These are phyloP conservation scores for Xylaria nigripes DNA, from an alignment of 495 filamentous ascomycete species.

Conservation along the genomic window DNA sequence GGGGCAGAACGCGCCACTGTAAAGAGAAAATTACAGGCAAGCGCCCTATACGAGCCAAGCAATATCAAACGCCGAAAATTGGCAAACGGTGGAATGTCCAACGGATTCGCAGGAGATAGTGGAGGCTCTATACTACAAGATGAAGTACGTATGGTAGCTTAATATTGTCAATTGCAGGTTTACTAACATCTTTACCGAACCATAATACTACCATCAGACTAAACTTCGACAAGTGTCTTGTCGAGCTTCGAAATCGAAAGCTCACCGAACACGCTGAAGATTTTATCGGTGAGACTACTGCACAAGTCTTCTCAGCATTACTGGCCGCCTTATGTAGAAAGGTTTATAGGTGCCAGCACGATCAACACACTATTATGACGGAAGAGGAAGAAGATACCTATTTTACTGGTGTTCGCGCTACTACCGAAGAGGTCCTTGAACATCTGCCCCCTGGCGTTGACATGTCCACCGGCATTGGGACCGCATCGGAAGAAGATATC, in stretches of 20 bases:
- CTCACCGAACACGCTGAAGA: constrained; percentile 56
- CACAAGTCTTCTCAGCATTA: constrained; percentile 65
- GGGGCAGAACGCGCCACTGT: constrained; percentile 36
- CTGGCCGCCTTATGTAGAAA: constrained; percentile 61
- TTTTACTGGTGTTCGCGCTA: constrained; percentile 27
- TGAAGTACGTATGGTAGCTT: constrained; percentile 17
- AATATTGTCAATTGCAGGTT: not conserved
- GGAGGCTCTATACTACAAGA: constrained; percentile 30
- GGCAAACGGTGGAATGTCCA: constrained; percentile 26
- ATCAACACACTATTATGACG: constrained; percentile 41
- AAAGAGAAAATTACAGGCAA: constrained; percentile 42
- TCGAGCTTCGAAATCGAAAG: constrained; percentile 69
- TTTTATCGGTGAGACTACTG: constrained; percentile 55
- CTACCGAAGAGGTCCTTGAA: constrained; percentile 41
- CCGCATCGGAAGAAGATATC: constrained; percentile 30
- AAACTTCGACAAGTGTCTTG: constrained; percentile 76
- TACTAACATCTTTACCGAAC: constrained; percentile 28
- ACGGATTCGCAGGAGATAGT: constrained; percentile 26
- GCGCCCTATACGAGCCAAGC: constrained; percentile 23
- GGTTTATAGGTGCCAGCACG: constrained; percentile 54
- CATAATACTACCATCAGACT: constrained; percentile 60
- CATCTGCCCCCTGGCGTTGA: constrained; percentile 38
- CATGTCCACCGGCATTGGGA: constrained; percentile 35
- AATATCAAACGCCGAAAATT: constrained; percentile 41
- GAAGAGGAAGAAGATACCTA: constrained; percentile 44